Base-by-base conservation (phyloP, 2,329 filamentous ascomycete genomes). In the Penicillium sp. region DNA sequence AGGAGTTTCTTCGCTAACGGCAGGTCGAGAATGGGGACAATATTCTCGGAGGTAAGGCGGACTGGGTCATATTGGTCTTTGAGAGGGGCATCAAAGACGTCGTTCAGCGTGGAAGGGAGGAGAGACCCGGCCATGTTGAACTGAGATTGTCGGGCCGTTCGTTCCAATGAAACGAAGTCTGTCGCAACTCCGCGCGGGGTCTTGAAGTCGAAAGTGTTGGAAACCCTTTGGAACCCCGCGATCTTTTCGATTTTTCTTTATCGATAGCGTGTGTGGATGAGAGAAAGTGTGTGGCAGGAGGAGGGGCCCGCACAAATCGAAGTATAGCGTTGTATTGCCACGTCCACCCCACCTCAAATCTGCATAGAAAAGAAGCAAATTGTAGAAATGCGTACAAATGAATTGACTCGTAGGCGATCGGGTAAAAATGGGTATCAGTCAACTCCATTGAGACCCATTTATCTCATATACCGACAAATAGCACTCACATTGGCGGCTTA, bases 1-100 rank as follows among this genome's bases (percentile, higher is more conserved):
- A 77, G 65, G 15, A 78, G 45, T 10, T 65, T 64, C 23, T 68
- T 67, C 17, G 74, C 73, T 15, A 76, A 57, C 7, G 73, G 68
- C 46, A 69, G 58, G 41, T 66, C 61, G 40, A 75, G 55, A 13
- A 69, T 59, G 7, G 65, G 64, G 9, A 68, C 55, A 23, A 69
- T 66, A 54, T 68, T 63, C 8, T 63, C 56, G 32, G 72, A 70
- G 21, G 63, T 64, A 23, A 73, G 61, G 43, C 53, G 66, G 44
- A 75, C 57, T 8, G 67, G 61, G 34, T 74, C 70, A 56, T 72
- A 73, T 46, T 63, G 62, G 23, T 58, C 53, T 15, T 62, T 65
- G n/a, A 66, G 51, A 6, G 60, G 51, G 4, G 65, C 60, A 23
- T 70, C 62, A 49, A 68, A 75, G 45, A 73, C 54, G 39, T 64